phyloP scores from a whole-genome alignment of 2,329 filamentous ascomycete species.

The Talaromyces sp. region DNA sequence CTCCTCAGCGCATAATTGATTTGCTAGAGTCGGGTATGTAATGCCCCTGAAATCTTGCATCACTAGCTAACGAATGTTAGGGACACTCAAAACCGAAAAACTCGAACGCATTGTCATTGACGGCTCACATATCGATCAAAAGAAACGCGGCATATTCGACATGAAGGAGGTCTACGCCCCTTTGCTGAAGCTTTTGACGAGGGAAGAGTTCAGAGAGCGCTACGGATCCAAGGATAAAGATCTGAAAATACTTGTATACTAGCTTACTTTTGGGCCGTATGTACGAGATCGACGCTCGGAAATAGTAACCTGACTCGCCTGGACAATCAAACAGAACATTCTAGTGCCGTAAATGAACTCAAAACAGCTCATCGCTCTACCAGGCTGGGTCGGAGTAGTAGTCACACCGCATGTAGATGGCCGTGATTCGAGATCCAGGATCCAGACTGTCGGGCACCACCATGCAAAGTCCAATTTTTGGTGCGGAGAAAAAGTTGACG shows the following conservation, averaged over 20 bases:
- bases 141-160: slow-evolving; percentile 89
- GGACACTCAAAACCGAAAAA: slow-evolving; percentile 66
- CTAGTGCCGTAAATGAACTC: not conserved
- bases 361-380: not conserved
- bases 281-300: not conserved
- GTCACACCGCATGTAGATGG: not conserved
- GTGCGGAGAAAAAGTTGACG: not conserved
- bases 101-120: slow-evolving; percentile 82
- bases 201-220: slow-evolving; percentile 66
- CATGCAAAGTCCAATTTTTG: not conserved
- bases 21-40: slow-evolving; percentile 70
- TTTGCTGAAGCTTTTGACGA: slow-evolving; percentile 69
- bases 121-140: slow-evolving; percentile 88
- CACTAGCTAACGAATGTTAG: slow-evolving; percentile 27
- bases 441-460: not conserved
- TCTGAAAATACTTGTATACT: slow-evolving; percentile 50
- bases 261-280: not conserved
- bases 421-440: not conserved
- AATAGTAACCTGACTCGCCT: not conserved
- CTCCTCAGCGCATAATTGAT: slow-evolving; percentile 76
- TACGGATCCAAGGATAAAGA: slow-evolving; percentile 59
- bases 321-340: not conserved
- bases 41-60: not conserved
- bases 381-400: not conserved
- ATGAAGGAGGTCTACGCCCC: slow-evolving; percentile 91